Conservation (phyloP, 805 yeast species). For the Starmerella gropengiesseri region DNA sequence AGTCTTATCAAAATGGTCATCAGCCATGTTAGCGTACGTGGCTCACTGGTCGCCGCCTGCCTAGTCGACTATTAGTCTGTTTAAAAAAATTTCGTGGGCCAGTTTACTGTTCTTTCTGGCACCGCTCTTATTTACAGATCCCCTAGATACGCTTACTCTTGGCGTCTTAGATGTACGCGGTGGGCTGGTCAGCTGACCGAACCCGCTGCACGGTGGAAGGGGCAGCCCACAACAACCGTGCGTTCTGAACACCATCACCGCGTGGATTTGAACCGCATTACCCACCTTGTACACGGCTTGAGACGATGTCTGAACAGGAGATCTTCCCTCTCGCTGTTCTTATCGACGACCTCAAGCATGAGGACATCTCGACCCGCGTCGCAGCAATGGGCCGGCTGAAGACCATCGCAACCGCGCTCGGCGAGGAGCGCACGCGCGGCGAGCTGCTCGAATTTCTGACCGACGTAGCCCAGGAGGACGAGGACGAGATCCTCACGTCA, state of each 20-base stretch:
- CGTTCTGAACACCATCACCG: not conserved
- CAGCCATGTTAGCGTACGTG: not conserved
- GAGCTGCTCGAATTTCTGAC: slow-evolving; percentile 86
- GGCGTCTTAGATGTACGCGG: no score
- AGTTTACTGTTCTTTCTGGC: no score
- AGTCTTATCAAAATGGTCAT: slow-evolving; percentile 15
- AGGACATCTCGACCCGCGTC: slow-evolving; percentile 85
- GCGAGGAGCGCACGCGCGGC: slow-evolving; percentile 80
- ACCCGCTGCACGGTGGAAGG: not conserved
- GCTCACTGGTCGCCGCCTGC: not conserved
- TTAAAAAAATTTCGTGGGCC: no score
- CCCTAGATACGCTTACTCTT: no score
- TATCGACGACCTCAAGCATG: slow-evolving; percentile 95
- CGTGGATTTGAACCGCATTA: not conserved
- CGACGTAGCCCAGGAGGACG: slow-evolving; percentile 66
- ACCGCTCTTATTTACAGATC: no score
- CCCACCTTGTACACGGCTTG: not conserved
- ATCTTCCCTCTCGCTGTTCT: slow-evolving; percentile 89
- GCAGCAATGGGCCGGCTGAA: slow-evolving; percentile 90
- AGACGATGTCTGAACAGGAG: slow-evolving; percentile 34
- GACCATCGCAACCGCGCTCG: slow-evolving; percentile 88
- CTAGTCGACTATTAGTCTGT: not conserved
- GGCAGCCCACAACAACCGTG: not conserved
- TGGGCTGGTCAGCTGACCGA: not conserved
- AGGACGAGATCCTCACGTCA: slow-evolving; percentile 92